Percentiles rank a stretch among this genome's conserved stretches.
These are phyloP conservation scores for Arabis hirsuta DNA, from an alignment of 345 rosid genomes.

Conservation along the genomic window DNA sequence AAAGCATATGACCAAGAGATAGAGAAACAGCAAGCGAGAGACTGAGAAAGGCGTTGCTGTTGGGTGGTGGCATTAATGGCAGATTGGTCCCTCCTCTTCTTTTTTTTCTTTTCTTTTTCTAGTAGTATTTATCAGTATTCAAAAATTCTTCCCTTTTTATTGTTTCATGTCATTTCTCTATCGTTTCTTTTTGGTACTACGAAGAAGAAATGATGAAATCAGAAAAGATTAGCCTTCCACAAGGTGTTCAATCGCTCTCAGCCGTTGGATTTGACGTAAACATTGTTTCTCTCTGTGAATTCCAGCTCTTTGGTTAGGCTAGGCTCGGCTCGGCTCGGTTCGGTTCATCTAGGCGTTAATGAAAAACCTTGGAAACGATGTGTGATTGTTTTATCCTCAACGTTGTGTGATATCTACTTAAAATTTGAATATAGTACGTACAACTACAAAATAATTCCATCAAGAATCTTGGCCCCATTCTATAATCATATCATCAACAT, in stretches of 20 bases:
- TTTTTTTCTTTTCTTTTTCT: not conserved
- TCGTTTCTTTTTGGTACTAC: slow-evolving; percentile 31
- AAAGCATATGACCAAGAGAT: slow-evolving; percentile 16
- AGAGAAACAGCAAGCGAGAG: not conserved
- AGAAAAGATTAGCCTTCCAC: slow-evolving; percentile 26
- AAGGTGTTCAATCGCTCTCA: slow-evolving; percentile 36
- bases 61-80: slow-evolving; percentile 42
- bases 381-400: too few species aligned
- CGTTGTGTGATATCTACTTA: not conserved
- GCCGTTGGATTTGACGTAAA: slow-evolving; percentile 51
- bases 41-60: slow-evolving; percentile 9
- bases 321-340: too few species aligned
- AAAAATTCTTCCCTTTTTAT: not conserved
- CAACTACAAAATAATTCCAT: slow-evolving; percentile 6
- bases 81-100: slow-evolving; percentile 37
- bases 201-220: slow-evolving; percentile 35
- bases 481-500: not conserved
- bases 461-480: not conserved
- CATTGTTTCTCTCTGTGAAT: too few species aligned
- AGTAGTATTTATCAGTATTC: slow-evolving; percentile 3
- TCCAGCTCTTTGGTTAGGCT: too few species aligned
- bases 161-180: slow-evolving; percentile 7
- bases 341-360: slow-evolving; percentile 32
- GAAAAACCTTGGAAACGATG: too few species aligned
- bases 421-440: not conserved